Evolutionary conservation across 768 basidiomycete genomes (phyloP), one percentile per base, ranked within the genome.

Genomic region (Tricholomella constricta): DNA sequence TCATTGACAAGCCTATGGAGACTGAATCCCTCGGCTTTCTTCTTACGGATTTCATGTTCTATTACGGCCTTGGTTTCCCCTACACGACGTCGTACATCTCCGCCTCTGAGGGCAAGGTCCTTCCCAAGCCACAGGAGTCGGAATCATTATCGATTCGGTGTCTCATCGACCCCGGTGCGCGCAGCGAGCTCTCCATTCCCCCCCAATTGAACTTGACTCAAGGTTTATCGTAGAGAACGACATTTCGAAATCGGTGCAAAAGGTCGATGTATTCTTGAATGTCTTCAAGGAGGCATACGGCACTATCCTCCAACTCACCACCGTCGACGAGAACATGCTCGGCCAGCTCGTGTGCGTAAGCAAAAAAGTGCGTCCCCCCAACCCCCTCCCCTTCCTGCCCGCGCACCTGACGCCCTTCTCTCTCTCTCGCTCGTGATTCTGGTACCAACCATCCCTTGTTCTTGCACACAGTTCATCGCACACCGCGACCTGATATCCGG

Each of bases 41-140:
- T 7, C 67, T 89, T 19, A 64, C 78, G 22, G 85, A 86, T 57
- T 88, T 90, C 60, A 74, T 89, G 57, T 74, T 80, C 61, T 81
- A 85, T 42, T 91, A 89, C 62, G 86, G 81, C 14, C 67, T 72
- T 19, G 47, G 62, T 1, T 78, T 79, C 54, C 70, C 72, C 1
- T 80, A 77, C 58, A 52, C 60, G 15, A 69, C 62, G 14, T 68
- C 64, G 15, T 78, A 73, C 54, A 74, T 82, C 6, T 78, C 54
- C 22, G 65, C 75, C 2, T 58, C 62, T 6, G 62, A 72, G 34
- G 68, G 69, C 0, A 66, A 64, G 49, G 51, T 76, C 8, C 56
- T 74, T 1, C 61, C 69, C n/a, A 67, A 65, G 32, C 45, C 46
- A n/a, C 48, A 58, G 12, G 41, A 55, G 6, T 66, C 64, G 3